phyloP scores from a whole-genome alignment of 23 red algal genomes.

The Cyanidiococcus yangmingshanensis region DNA sequence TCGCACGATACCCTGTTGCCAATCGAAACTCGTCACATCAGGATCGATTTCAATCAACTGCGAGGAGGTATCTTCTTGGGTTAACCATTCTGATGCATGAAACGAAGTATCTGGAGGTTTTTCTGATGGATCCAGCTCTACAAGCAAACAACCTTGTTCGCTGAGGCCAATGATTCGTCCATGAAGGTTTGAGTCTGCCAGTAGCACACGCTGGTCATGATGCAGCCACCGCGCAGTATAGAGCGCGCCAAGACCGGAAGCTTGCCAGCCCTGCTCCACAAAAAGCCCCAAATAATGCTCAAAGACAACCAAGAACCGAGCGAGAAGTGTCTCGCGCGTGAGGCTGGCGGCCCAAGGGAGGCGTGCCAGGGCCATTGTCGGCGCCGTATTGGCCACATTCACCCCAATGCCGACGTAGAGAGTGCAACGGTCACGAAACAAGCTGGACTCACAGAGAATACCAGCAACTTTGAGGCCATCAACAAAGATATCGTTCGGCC shows the following conservation, averaged over 20 bases:
- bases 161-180: slow-evolving; percentile 13
- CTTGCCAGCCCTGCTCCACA: slow-evolving; percentile 22
- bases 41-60: slow-evolving; percentile 6
- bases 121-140: not conserved
- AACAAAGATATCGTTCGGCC: slow-evolving; percentile 81
- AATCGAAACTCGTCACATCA: slow-evolving; percentile 28
- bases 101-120: not conserved
- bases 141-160: slow-evolving; percentile 1
- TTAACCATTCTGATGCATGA: not conserved
- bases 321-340: slow-evolving; percentile 41
- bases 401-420: slow-evolving; percentile 71
- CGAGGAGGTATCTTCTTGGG: not conserved
- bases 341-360: not conserved
- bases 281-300: slow-evolving; percentile 30
- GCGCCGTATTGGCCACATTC: slow-evolving; percentile 59
- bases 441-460: slow-evolving; percentile 50
- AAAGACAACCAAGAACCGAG: slow-evolving; percentile 29
- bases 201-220: slow-evolving; percentile 31
- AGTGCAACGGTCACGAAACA: slow-evolving; percentile 30
- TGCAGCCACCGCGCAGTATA: slow-evolving; percentile 74
- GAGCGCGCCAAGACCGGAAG: slow-evolving; percentile 24
- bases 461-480: slow-evolving; percentile 56
- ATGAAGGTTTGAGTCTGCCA: slow-evolving; percentile 15
- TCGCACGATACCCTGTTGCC: slow-evolving; percentile 3
- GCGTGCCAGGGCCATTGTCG: slow-evolving; percentile 26